Evolutionary conservation across 1,284 basidiomycete species (phyloP), one percentile per base, ranked within the genome.

Genomic region (Ustilago xerochloae): DNA sequence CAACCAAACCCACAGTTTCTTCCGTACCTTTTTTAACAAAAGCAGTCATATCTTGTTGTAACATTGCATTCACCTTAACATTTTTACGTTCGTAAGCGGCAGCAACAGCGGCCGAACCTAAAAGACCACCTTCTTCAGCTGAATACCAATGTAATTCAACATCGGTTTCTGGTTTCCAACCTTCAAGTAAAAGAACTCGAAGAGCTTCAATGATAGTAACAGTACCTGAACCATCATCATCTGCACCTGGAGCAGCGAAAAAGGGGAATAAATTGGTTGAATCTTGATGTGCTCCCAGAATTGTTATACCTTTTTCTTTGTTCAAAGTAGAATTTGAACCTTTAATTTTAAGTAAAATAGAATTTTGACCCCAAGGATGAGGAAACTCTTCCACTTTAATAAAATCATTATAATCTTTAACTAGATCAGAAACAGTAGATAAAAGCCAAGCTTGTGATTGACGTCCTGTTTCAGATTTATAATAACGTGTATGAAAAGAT

Each of bases 91-190:
- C 90, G 83, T 98, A 99, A 56, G 88, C 87, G 77, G 88, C 87
- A 30, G 93, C 94, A 47, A 99, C 89, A 10, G 93, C 95, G 84
- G 97, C 93, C 41, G 92, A 93, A 39, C 96, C 96, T 57, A 99
- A 90, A 32, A 98, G 88, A n/a, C 96, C 96, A 45, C 91, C 85
- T 87, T 97, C 94, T 81, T 97, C 94, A 48, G 94, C 94, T 54
- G 92, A 92, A 84, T 94, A 98, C 91, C 92, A 99, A 84, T 97
- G 94, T 85, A 97, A 96, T 84, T 98, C 94, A 62, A 98, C 89
- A 18, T 92, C 88, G 46, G 80, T 78, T 16, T 86, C 86, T 22
- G 96, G 94, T 20, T 86, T 88, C 87, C 92, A 97, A 79, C 91
- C 89, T 47, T 90, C 88, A n/a, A 88, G 87, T 71, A 94, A 87